A percentile compares a stretch with the other conserved stretches of the same genome.
Evolutionary conservation across 2,329 filamentous ascomycete species (phyloP).

Genomic region (Thyridium curvatum): DNA sequence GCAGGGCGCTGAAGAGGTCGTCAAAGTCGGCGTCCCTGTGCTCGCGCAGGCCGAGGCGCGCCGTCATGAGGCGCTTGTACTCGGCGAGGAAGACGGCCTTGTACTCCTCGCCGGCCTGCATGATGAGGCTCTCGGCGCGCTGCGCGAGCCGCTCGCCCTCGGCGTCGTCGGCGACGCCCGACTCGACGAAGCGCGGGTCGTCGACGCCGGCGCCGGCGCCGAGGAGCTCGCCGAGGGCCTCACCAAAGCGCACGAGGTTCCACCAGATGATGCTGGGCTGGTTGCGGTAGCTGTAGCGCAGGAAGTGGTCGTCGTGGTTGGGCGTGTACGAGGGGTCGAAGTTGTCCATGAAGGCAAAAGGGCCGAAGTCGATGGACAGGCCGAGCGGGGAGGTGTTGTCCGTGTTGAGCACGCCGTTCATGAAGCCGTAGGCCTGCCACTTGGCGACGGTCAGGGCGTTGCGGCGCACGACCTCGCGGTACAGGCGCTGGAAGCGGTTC

Average conservation of each 20-base stretch:
- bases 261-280: conserved; percentile 98
- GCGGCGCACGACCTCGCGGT: conserved; percentile 76
- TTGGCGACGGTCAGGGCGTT: conserved; percentile 85
- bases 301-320: conserved; percentile 86
- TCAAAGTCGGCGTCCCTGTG: conserved; percentile 72
- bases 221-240: conserved; percentile 81
- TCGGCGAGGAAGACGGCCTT: conserved; percentile 81
- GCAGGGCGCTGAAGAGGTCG: conserved; percentile 68
- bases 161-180: conserved; percentile 70
- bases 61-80: conserved; percentile 80
- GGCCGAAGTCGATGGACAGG: conserved; percentile 88
- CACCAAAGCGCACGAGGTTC: conserved; percentile 89
- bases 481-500: conserved; percentile 82
- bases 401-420: conserved; percentile 96
- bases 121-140: conserved; percentile 79
- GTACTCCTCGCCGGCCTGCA: conserved; percentile 77
- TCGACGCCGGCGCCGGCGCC: conserved; percentile 72
- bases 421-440: conserved; percentile 99
- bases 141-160: conserved; percentile 64
- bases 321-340: conserved; percentile 94
- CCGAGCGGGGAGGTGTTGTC: conserved; percentile 93
- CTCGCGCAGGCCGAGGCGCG: conserved; percentile 68
- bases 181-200: conserved; percentile 59
- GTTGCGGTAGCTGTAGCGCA: conserved; percentile 88
- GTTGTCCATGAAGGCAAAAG: conserved; percentile 95